These are phyloP conservation scores for Backusella psychrophila DNA, from an alignment of 192 early-diverging fungal genomes.

Conservation along the genomic window DNA sequence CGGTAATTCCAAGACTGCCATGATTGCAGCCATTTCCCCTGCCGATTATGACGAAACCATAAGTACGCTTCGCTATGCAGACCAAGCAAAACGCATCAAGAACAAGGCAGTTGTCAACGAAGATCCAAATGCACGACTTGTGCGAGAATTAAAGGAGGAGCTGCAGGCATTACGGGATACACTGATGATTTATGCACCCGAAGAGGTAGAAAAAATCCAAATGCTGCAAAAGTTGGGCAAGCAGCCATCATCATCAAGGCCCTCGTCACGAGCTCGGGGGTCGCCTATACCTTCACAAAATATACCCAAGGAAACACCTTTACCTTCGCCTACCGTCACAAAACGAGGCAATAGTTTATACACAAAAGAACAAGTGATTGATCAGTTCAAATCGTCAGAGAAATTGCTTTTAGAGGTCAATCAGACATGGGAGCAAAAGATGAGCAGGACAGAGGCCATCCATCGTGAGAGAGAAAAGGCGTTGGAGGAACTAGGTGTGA, in stretches of 20 bases:
- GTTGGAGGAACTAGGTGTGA: conserved; percentile 66
- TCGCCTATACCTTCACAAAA: conserved; percentile 6
- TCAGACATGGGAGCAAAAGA: conserved; percentile 74
- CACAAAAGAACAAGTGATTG: conserved; percentile 48
- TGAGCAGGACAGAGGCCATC: conserved; percentile 57
- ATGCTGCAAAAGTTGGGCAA: neutral
- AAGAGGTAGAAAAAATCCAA: conserved; percentile 35
- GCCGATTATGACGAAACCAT: conserved; percentile 64
- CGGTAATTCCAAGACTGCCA: conserved; percentile 69
- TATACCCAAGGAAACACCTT: conserved; percentile 16
- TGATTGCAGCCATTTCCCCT: conserved; percentile 70
- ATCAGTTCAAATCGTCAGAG: conserved; percentile 70
- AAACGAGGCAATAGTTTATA: conserved; percentile 16
- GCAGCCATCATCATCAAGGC: neutral
- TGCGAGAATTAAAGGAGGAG: conserved; percentile 75
- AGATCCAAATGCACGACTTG: conserved; percentile 61
- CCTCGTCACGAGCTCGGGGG: conserved; percentile 1
- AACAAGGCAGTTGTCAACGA: conserved; percentile 83
- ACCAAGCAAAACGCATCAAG: conserved; percentile 79
- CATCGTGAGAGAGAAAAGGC: conserved; percentile 59
- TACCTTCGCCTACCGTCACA: conserved; percentile 22
- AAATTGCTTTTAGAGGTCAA: conserved; percentile 77
- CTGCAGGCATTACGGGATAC: conserved; percentile 54
- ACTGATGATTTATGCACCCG: conserved; percentile 46
- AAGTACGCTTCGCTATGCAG: conserved; percentile 76